These are phyloP conservation scores for Exophiala aquamarina DNA, from an alignment of 2,329 filamentous ascomycete genomes.

Conservation along the genomic window DNA sequence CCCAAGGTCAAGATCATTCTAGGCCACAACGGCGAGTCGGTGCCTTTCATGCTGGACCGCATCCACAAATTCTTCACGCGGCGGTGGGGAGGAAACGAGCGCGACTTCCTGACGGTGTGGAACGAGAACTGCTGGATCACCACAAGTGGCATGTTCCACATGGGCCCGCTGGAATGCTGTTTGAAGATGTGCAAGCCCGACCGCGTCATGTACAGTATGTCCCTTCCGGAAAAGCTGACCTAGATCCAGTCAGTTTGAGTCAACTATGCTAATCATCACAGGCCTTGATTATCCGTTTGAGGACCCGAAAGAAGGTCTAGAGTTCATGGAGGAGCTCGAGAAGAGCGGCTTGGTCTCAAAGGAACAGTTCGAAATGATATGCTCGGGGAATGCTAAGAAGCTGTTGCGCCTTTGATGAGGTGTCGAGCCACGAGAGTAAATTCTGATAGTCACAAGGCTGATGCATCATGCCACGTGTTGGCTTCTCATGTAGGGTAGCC, in stretches of 20 bases:
- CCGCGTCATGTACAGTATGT: constrained; percentile 55
- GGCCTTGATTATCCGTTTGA: constrained; percentile 61
- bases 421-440: no score
- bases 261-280: no score
- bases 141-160: constrained; percentile 53
- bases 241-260: no score
- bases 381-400: constrained; percentile 51
- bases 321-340: constrained; percentile 50
- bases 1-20: constrained; percentile 56
- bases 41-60: constrained; percentile 57
- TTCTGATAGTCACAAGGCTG: no score
- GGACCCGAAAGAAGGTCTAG: constrained; percentile 48
- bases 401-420: no score
- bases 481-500: no score
- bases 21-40: constrained; percentile 53
- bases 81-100: constrained; percentile 48
- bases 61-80: constrained; percentile 9
- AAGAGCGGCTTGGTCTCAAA: constrained; percentile 49
- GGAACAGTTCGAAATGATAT: constrained; percentile 51
- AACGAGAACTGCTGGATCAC: constrained; percentile 59
- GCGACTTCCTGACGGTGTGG: constrained; percentile 50
- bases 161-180: constrained; percentile 46
- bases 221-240: no score
- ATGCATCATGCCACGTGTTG: no score
- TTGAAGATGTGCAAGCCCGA: constrained; percentile 39